Base-by-base conservation (phyloP, 2,329 filamentous ascomycete genomes). In the Microsporum canis region DNA sequence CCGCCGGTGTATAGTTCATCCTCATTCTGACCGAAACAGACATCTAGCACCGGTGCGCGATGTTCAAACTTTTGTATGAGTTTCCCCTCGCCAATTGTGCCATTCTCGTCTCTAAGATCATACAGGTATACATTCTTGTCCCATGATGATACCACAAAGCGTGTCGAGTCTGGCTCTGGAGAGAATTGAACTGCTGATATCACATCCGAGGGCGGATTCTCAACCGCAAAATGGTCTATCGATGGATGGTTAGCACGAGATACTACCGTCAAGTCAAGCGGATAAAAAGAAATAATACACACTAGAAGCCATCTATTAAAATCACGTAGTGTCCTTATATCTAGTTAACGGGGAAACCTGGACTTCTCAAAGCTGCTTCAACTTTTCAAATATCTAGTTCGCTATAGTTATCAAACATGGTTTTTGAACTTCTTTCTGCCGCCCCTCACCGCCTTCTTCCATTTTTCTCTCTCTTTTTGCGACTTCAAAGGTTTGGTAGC, bases 131-230 rank as follows among this genome's bases (percentile, higher is more conserved):
- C 84, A 72, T 89, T 84, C 75, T 86, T 89, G 76, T 97, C 92
- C 94, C 94, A 99, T 61, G 91, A 96, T 8, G 91, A 88, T 68
- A 92, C 91, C n/a, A 95, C 83, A 41, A 99, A 82, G 67, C 86
- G 87, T 60, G 86, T 82, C n/a, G 86, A 84, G 63, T 81, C 77
- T 29, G 90, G 88, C 65, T 81, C 78, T 39, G 90, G 88, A 66
- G 91, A 89, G 80, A 95, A 99, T 70, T 85, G 85, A 69, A 97
- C 79, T 29, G 90, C 82, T 56, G 92, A 95, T 69, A 97, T 88
- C 68, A 88, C 89, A 76, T 99, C 94, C 67, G 82, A 83, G 8
- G 94, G 94, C 55, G 91, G 86, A 68, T 89, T 84, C 63, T 85
- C 81, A 70, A 96, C 83, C 75, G 94, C 88, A 77, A 89, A 91